Evolutionary conservation across 2,329 filamentous ascomycete genomes (phyloP).

Genomic region (Cladosporium phlei): DNA sequence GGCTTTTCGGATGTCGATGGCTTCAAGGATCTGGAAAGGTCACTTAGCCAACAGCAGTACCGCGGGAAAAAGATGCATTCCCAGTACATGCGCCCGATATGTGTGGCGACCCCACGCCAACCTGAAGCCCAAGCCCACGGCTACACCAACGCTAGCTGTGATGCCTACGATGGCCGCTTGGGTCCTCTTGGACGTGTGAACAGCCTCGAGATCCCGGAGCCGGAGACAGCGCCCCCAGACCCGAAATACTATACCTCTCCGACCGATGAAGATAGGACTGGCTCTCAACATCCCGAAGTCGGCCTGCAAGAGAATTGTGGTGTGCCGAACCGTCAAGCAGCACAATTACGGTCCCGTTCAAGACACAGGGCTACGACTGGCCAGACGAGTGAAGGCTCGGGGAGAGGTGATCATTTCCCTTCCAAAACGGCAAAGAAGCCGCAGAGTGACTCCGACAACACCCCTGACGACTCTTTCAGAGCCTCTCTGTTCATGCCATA

Average conservation of each 20-base stretch:
- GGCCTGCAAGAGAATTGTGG: background rate
- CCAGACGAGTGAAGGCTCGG: background rate
- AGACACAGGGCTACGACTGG: background rate
- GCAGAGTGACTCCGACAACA: background rate
- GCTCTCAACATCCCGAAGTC: constrained; percentile 14
- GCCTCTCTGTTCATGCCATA: constrained; percentile 55
- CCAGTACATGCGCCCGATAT: constrained; percentile 61
- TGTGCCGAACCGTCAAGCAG: too few relatives aligned
- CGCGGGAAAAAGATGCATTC: constrained; percentile 53
- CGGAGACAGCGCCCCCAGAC: background rate
- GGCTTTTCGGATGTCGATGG: constrained; percentile 58
- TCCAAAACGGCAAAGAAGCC: background rate
- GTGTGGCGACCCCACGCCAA: too few relatives aligned
- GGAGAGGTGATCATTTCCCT: background rate
- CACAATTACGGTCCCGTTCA: too few relatives aligned
- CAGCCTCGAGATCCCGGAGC: background rate
- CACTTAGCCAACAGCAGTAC: constrained; percentile 58
- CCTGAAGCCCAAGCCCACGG: too few relatives aligned
- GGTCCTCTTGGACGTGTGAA: too few relatives aligned
- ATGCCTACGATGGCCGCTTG: too few relatives aligned
- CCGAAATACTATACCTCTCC: background rate
- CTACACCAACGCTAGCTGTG: too few relatives aligned
- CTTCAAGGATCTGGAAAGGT: constrained; percentile 59
- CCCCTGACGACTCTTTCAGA: too few relatives aligned
- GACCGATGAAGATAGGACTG: background rate